Evolutionary conservation across 2,329 filamentous ascomycete genomes (phyloP).

Genomic region (Fusarium praegraminearum): DNA sequence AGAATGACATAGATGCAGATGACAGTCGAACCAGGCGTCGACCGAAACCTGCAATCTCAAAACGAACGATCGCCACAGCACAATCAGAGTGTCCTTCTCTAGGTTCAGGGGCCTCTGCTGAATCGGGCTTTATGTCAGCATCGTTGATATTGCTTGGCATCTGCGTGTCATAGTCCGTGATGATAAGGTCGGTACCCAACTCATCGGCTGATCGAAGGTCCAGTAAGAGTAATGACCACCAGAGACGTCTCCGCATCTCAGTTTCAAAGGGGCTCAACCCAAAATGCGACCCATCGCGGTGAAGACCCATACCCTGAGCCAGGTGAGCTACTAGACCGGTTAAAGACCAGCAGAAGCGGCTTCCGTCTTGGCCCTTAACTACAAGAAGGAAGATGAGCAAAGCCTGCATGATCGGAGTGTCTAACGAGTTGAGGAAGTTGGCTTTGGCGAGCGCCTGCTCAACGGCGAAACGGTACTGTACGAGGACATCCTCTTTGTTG

Average conservation of each 20-base stretch:
- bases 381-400: constrained; percentile 67
- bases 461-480: constrained; percentile 64
- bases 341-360: constrained; percentile 70
- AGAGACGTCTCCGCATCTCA: constrained; percentile 70
- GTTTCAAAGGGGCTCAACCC: constrained; percentile 68
- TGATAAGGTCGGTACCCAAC: constrained; percentile 61
- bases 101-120: constrained; percentile 60
- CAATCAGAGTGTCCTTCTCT: constrained; percentile 65
- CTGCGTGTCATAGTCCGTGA: constrained; percentile 60
- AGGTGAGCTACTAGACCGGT: constrained; percentile 69
- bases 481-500: constrained; percentile 59
- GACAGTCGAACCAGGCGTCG: constrained; percentile 53
- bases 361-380: constrained; percentile 60
- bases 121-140: constrained; percentile 59
- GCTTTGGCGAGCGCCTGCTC: constrained; percentile 69
- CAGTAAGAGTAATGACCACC: constrained; percentile 70
- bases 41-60: constrained; percentile 61
- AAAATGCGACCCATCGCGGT: constrained; percentile 66
- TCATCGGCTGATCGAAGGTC: constrained; percentile 69
- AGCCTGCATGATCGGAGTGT: constrained; percentile 69
- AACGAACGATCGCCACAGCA: constrained; percentile 62
- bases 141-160: constrained; percentile 66
- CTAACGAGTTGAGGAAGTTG: constrained; percentile 68
- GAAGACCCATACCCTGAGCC: constrained; percentile 70
- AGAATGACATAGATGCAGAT: constrained; percentile 51